phyloP scores from a whole-genome alignment of 345 rosid species.

The Citrus inodora region DNA sequence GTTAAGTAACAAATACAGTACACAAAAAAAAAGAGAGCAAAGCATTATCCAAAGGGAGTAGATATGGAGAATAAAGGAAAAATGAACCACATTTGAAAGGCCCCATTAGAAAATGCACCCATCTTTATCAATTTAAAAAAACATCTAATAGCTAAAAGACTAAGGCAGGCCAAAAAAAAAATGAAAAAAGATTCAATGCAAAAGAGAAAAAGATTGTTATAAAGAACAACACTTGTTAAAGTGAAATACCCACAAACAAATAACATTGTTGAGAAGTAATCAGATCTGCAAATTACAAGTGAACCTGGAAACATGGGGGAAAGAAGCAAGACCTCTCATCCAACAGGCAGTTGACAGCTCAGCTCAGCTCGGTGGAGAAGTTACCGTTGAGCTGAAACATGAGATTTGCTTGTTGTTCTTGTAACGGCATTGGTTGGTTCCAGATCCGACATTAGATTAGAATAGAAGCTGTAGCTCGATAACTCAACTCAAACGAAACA shows the following conservation, averaged over 20 bases:
- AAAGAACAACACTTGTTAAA: no score
- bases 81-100: conserved; percentile 28
- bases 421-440: not conserved
- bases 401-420: not conserved
- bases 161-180: not conserved
- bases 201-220: no score
- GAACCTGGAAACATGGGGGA: not conserved
- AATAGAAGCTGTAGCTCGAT: not conserved
- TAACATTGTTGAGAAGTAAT: not conserved
- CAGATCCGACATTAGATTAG: conserved; percentile 8
- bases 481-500: not conserved
- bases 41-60: conserved; percentile 21
- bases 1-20: not conserved
- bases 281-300: conserved; percentile 19
- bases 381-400: not conserved
- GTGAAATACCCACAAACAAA: no score
- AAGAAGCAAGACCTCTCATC: not conserved
- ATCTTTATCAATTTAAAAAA: not conserved
- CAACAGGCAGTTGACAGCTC: not conserved
- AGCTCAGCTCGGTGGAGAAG: not conserved
- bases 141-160: conserved; percentile 8
- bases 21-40: conserved; percentile 8
- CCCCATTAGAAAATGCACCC: conserved; percentile 16
- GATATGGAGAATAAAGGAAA: conserved; percentile 34
- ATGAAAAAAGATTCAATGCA: not conserved